Evolutionary conservation across 441 rosid species (phyloP).

Genomic region (Brassica balearica): DNA sequence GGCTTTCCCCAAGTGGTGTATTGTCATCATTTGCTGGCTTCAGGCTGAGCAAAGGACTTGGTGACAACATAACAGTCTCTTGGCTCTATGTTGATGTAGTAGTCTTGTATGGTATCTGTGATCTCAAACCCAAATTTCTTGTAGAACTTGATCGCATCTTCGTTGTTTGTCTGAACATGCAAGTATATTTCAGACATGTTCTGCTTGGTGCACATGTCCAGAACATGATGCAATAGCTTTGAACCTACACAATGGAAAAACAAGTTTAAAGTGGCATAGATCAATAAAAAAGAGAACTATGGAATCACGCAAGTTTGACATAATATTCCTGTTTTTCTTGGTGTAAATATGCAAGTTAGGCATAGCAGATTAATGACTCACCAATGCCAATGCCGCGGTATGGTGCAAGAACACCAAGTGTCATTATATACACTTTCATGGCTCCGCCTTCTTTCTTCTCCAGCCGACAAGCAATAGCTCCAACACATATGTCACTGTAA

Average conservation of each 20-base stretch:
- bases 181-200: slow-evolving; percentile 81
- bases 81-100: slow-evolving; percentile 82
- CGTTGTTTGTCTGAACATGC: slow-evolving; percentile 96
- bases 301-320: background rate
- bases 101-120: slow-evolving; percentile 80
- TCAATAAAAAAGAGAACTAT: background rate
- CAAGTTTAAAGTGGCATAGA: slow-evolving; percentile 1
- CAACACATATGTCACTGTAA: slow-evolving; percentile 93
- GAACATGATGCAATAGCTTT: slow-evolving; percentile 80
- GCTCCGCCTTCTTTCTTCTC: slow-evolving; percentile 93
- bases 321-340: background rate
- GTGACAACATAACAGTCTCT: slow-evolving; percentile 85
- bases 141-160: slow-evolving; percentile 90
- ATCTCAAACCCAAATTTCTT: slow-evolving; percentile 91
- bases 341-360: slow-evolving; percentile 7
- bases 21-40: slow-evolving; percentile 55
- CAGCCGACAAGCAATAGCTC: slow-evolving; percentile 93
- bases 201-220: slow-evolving; percentile 76
- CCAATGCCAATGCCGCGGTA: slow-evolving; percentile 97
- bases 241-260: slow-evolving; percentile 61
- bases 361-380: slow-evolving; percentile 49
- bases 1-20: slow-evolving; percentile 31
- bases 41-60: slow-evolving; percentile 58
- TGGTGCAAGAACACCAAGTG: slow-evolving; percentile 96
- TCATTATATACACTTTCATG: slow-evolving; percentile 92